Evolutionary conservation across 176 grass and related monocot genomes (phyloP).

Genomic region (Rhipidocladum racemiflorum): DNA sequence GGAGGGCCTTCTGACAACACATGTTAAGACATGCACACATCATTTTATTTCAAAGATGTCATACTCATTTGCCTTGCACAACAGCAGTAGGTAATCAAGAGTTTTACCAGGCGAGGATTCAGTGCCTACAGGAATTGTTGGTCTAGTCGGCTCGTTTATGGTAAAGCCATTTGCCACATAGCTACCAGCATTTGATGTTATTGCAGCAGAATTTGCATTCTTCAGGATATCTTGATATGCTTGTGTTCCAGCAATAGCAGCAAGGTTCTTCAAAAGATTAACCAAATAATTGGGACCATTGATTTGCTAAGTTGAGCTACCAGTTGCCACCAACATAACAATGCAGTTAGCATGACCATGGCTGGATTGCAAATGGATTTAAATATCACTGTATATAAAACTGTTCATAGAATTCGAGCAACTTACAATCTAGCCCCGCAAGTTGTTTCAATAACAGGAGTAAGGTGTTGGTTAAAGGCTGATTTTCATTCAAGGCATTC

Average conservation of each 20-base stretch:
- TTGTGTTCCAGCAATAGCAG: slow-evolving; percentile 48
- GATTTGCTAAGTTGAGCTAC: slow-evolving; percentile 47
- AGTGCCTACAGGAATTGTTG: slow-evolving; percentile 10
- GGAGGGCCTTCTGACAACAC: slow-evolving; percentile 32
- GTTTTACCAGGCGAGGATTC: slow-evolving; percentile 40
- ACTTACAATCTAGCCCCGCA: slow-evolving; percentile 71
- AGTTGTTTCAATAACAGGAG: slow-evolving; percentile 65
- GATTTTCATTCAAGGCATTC: slow-evolving; percentile 40
- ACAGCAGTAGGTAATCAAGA: slow-evolving; percentile 20
- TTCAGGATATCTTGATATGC: slow-evolving; percentile 54
- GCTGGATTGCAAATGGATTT: not conserved
- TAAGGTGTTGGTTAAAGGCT: slow-evolving; percentile 40
- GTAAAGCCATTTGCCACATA: slow-evolving; percentile 28
- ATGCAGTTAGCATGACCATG: slow-evolving; percentile 22
- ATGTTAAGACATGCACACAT: slow-evolving; percentile 16
- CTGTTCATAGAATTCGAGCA: slow-evolving; percentile 1
- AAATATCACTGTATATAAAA: not conserved
- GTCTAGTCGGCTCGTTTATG: slow-evolving; percentile 24
- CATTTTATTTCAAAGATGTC: slow-evolving; percentile 22
- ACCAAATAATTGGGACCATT: slow-evolving; percentile 47
- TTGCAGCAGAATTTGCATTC: slow-evolving; percentile 41
- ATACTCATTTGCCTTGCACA: not conserved
- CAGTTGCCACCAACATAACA: slow-evolving; percentile 35
- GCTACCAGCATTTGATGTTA: slow-evolving; percentile 39
- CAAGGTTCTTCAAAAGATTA: slow-evolving; percentile 62